Conservation (phyloP, 2,329 filamentous ascomycete genomes). For the Endocalyx cinctus region DNA sequence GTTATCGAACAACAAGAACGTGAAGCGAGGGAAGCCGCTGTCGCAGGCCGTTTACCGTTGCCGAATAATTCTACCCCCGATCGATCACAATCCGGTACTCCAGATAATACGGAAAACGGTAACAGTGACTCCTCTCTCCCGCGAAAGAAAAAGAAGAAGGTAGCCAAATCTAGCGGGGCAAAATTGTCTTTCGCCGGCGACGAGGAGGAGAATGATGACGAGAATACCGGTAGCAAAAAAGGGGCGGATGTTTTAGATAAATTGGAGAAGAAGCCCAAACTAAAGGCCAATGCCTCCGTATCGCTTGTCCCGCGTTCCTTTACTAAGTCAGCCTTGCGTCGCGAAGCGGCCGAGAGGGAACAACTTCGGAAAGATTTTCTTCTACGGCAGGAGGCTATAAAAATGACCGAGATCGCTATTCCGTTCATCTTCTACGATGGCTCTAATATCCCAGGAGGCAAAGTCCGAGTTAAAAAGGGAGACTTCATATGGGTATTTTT, state of each 20-base stretch:
- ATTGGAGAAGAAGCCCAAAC: constrained; percentile 39
- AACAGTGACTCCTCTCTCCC: constrained; percentile 30
- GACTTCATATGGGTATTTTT: constrained; percentile 91
- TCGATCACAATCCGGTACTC: constrained; percentile 43
- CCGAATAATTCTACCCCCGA: constrained; percentile 37
- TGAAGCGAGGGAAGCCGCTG: constrained; percentile 63
- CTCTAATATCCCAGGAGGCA: constrained; percentile 79
- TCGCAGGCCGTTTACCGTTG: too few species aligned
- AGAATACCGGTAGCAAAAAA: constrained; percentile 40
- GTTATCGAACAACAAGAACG: constrained; percentile 87
- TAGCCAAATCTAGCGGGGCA: constrained; percentile 34
- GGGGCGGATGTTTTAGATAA: constrained; percentile 22
- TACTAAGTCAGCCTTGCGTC: constrained; percentile 69
- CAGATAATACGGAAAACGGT: too few species aligned
- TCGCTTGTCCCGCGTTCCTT: constrained; percentile 61
- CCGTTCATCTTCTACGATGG: constrained; percentile 98
- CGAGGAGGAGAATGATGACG: constrained; percentile 54
- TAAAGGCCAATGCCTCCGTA: constrained; percentile 60
- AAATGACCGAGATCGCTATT: constrained; percentile 81
- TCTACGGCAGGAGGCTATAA: constrained; percentile 77
- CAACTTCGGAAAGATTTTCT: constrained; percentile 75
- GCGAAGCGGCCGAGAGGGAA: constrained; percentile 72
- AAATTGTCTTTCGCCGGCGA: constrained; percentile 64
- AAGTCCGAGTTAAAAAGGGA: constrained; percentile 85
- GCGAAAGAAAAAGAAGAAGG: constrained; percentile 41